Base-by-base conservation (phyloP, 192 early-diverging fungal species). In the Gamsiella multidivaricata region DNA sequence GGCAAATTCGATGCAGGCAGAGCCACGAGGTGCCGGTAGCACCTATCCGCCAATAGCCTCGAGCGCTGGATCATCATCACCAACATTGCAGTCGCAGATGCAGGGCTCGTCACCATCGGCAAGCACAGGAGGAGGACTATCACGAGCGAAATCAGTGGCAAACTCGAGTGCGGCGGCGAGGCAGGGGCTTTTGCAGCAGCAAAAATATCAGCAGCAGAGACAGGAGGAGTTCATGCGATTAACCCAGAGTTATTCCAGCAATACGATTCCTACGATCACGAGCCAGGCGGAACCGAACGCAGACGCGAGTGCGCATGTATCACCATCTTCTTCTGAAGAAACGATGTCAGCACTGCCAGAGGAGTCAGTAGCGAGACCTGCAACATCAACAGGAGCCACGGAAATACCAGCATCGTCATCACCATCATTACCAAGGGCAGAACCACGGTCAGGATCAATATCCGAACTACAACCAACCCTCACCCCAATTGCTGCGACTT, bases 11-110 rank as follows among this genome's bases (percentile, higher is more conserved):
- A n/a, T n/a, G n/a, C n/a, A n/a, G n/a, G n/a, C n/a, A n/a, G n/a
- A n/a, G n/a, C n/a, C n/a, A n/a, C n/a, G n/a, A n/a, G n/a, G n/a
- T n/a, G n/a, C n/a, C n/a, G n/a, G n/a, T n/a, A n/a, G n/a, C 46
- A 49, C 46, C 46, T 49, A 15, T n/a, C 46, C 46, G 22, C 46
- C 46, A n/a, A n/a, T n/a, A n/a, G n/a, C n/a, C n/a, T n/a, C n/a
- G n/a, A n/a, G n/a, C n/a, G n/a, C n/a, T n/a, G n/a, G n/a, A n/a
- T n/a, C n/a, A n/a, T n/a, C n/a, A n/a, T n/a, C n/a, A n/a, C n/a
- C n/a, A n/a, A n/a, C n/a, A n/a, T n/a, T n/a, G n/a, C n/a, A n/a
- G n/a, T n/a, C n/a, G n/a, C n/a, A n/a, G n/a, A n/a, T n/a, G n/a
- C n/a, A n/a, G n/a, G n/a, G n/a, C n/a, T 41, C 39, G 39, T 10